Evolutionary conservation across 2,329 filamentous ascomycete genomes (phyloP).

Genomic region (Penicillium sp.): DNA sequence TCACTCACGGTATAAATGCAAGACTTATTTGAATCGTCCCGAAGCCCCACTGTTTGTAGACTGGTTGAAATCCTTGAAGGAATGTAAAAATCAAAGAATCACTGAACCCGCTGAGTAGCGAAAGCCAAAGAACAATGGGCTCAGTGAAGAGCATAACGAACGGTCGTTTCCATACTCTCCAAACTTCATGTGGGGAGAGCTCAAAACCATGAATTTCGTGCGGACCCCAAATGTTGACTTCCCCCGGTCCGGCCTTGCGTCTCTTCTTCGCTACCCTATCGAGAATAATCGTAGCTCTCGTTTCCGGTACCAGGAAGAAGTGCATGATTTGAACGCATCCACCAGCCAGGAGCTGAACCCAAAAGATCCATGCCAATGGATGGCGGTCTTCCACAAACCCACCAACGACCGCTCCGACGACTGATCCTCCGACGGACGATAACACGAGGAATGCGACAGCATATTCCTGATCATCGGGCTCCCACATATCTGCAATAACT

Average conservation of each 20-base stretch:
- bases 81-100: slow-evolving; percentile 68
- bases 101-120: slow-evolving; percentile 63
- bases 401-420: slow-evolving; percentile 51
- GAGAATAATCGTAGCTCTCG: slow-evolving; percentile 58
- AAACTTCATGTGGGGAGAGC: slow-evolving; percentile 57
- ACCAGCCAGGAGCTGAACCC: slow-evolving; percentile 62
- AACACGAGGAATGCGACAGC: slow-evolving; percentile 62
- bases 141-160: slow-evolving; percentile 66
- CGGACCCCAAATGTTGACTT: slow-evolving; percentile 66
- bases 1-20: slow-evolving; percentile 53
- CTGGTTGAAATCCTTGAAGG: slow-evolving; percentile 61
- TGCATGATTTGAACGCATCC: slow-evolving; percentile 53
- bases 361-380: slow-evolving; percentile 62
- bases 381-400: slow-evolving; percentile 53
- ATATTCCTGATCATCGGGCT: slow-evolving; percentile 58
- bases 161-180: slow-evolving; percentile 59
- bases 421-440: slow-evolving; percentile 56
- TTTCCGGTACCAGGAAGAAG: slow-evolving; percentile 54
- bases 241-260: slow-evolving; percentile 41
- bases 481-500: slow-evolving; percentile 65
- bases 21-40: slow-evolving; percentile 49
- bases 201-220: slow-evolving; percentile 65
- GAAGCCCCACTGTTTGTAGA: slow-evolving; percentile 63
- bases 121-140: slow-evolving; percentile 63
- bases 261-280: slow-evolving; percentile 59